phyloP scores from a whole-genome alignment of 495 filamentous ascomycete genomes.

The Sabuloglossum arenarium region DNA sequence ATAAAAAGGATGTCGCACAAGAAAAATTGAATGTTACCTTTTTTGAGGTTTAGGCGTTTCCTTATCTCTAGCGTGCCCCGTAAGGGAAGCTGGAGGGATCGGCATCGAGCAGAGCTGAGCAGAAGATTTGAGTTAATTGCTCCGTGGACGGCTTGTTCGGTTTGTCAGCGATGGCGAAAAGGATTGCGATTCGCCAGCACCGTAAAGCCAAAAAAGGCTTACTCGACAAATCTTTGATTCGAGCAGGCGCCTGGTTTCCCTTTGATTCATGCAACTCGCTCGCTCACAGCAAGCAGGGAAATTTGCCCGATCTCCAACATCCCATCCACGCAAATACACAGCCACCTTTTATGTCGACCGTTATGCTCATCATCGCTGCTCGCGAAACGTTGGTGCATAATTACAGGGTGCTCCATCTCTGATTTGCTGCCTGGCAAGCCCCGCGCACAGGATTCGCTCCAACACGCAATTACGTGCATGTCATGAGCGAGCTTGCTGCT shows the following conservation, averaged over 20 bases:
- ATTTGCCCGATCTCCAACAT: background rate
- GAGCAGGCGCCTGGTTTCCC: too few species aligned
- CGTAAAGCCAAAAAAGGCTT: too few species aligned
- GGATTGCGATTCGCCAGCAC: too few species aligned
- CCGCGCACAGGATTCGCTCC: background rate
- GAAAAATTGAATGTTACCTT: background rate
- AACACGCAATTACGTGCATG: too few species aligned
- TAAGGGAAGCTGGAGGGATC: background rate
- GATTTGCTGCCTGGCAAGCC: background rate
- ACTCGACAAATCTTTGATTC: too few species aligned
- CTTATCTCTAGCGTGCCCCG: background rate
- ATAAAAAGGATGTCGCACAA: background rate
- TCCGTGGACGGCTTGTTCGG: background rate
- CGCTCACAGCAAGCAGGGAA: background rate
- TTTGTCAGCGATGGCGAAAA: too few species aligned
- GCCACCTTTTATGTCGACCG: too few species aligned
- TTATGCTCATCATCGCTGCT: background rate
- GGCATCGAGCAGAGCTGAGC: background rate
- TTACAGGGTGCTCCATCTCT: background rate
- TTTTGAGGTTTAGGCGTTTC: background rate
- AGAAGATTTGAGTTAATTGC: background rate
- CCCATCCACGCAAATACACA: background rate
- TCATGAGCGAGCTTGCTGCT: too few species aligned
- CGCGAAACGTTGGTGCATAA: conserved; percentile 1
- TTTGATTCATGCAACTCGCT: background rate